phyloP scores from a whole-genome alignment of 2,329 filamentous ascomycete genomes.

The Penicillium sp. region DNA sequence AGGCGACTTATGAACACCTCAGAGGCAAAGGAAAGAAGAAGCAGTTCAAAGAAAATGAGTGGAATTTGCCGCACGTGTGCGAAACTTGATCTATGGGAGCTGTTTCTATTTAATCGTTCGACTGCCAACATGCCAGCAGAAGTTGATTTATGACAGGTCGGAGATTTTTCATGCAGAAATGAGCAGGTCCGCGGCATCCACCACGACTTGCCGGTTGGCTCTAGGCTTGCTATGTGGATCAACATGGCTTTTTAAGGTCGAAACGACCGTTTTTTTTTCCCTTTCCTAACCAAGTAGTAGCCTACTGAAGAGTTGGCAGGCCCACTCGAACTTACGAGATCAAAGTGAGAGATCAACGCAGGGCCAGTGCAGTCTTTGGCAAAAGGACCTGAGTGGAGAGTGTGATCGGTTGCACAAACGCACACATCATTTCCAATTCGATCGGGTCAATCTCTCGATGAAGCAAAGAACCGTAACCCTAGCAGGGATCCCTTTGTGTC shows the following conservation, averaged over 20 bases:
- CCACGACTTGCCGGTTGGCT: background rate
- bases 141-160: conserved; percentile 1
- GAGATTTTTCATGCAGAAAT: background rate
- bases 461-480: background rate
- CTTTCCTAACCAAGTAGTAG: background rate
- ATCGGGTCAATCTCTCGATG: conserved; percentile 1
- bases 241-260: conserved; percentile 2
- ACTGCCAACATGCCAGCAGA: background rate
- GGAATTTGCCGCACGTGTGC: background rate
- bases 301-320: background rate
- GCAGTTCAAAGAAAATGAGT: background rate
- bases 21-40: conserved; percentile 1
- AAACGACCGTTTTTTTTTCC: background rate
- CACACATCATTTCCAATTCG: background rate
- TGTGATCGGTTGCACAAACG: conserved; percentile 13
- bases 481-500: background rate
- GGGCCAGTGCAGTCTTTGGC: background rate
- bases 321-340: conserved; percentile 1
- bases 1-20: conserved; percentile 23
- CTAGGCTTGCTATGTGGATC: background rate
- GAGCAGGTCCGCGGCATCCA: background rate
- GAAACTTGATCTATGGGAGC: background rate
- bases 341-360: conserved; percentile 3
- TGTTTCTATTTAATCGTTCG: background rate
- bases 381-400: background rate